Conservation (phyloP, 805 yeast species). For the Nakazawaea anatomiae region DNA sequence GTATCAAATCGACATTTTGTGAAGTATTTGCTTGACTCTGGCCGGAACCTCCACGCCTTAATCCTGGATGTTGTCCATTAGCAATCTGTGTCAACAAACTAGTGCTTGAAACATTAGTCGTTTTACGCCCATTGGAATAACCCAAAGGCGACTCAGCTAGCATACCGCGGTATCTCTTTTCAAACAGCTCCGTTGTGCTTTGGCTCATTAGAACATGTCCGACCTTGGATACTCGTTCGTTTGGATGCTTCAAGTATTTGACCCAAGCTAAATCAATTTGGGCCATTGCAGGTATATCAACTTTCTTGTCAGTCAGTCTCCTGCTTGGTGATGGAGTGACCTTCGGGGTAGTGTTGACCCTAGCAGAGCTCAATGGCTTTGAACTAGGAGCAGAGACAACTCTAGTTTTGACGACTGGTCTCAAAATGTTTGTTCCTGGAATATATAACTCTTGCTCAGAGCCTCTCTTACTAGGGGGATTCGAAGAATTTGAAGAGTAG, state of each 20-base stretch:
- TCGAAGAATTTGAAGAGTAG: constrained; percentile 1
- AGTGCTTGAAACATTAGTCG: constrained; percentile 11
- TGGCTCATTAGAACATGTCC: constrained; percentile 46
- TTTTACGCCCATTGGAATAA: constrained; percentile 30
- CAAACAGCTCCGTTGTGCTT: constrained; percentile 43
- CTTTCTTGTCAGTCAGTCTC: background rate
- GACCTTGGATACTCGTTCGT: constrained; percentile 55
- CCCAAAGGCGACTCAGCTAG: constrained; percentile 57
- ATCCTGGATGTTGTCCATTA: constrained; percentile 35
- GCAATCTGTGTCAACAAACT: constrained; percentile 38
- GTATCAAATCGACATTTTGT: background rate
- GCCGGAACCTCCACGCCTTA: constrained; percentile 26
- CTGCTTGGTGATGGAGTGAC: constrained; percentile 13
- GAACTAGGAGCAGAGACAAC: constrained; percentile 11
- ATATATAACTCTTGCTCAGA: constrained; percentile 20
- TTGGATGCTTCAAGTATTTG: constrained; percentile 42
- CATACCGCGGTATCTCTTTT: constrained; percentile 50
- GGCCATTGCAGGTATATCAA: constrained; percentile 29
- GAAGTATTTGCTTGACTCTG: background rate
- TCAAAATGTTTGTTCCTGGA: constrained; percentile 53
- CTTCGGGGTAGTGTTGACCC: constrained; percentile 6
- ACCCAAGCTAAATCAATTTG: constrained; percentile 57
- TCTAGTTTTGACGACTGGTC: constrained; percentile 41
- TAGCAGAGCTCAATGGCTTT: background rate
- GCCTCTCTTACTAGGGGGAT: background rate